Conservation (phyloP, 2,329 filamentous ascomycete species). For the Fusarium algeriense region DNA sequence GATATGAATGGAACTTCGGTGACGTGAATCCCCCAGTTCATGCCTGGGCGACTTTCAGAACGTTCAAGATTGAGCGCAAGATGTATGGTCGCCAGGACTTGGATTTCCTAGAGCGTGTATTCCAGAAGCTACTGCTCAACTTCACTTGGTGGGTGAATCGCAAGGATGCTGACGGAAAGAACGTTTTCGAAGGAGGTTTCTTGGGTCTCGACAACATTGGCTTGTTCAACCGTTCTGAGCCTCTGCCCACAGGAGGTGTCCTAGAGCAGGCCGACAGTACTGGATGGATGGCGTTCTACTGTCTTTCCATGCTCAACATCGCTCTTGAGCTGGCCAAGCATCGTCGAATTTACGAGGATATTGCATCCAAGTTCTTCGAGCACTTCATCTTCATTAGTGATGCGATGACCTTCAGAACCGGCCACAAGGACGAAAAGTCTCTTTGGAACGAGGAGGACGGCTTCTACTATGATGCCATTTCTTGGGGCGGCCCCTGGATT, state of each 20-base stretch:
- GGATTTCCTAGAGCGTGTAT: slow-evolving; percentile 95
- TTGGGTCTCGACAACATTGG: slow-evolving; percentile 97
- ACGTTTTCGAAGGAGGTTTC: slow-evolving; percentile 97
- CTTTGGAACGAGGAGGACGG: slow-evolving; percentile 97
- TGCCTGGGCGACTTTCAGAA: slow-evolving; percentile 94
- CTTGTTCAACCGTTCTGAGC: slow-evolving; percentile 95
- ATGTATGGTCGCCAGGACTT: slow-evolving; percentile 95
- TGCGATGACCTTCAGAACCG: slow-evolving; percentile 89
- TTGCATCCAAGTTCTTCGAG: slow-evolving; percentile 98
- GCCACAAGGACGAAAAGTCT: slow-evolving; percentile 78
- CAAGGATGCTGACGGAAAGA: slow-evolving; percentile 94
- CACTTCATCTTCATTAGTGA: slow-evolving; percentile 98
- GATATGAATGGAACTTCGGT: slow-evolving; percentile 95
- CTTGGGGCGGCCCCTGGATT: slow-evolving; percentile 92
- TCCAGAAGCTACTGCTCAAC: slow-evolving; percentile 94
- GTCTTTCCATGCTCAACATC: slow-evolving; percentile 96
- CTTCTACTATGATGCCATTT: slow-evolving; percentile 99
- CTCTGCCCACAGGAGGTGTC: slow-evolving; percentile 90
- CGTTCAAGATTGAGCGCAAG: slow-evolving; percentile 98
- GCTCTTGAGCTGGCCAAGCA: slow-evolving; percentile 95
- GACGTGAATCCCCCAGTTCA: slow-evolving; percentile 98
- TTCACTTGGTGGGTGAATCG: slow-evolving; percentile 99
- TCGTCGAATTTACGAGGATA: slow-evolving; percentile 93
- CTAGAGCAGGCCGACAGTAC: slow-evolving; percentile 98
- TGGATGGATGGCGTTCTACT: slow-evolving; percentile 99